A percentile compares a stretch with the other conserved stretches of the same genome.
Conservation (phyloP, 225 moss, liverwort and hornwort genomes). For the Straminergon stramineum region DNA sequence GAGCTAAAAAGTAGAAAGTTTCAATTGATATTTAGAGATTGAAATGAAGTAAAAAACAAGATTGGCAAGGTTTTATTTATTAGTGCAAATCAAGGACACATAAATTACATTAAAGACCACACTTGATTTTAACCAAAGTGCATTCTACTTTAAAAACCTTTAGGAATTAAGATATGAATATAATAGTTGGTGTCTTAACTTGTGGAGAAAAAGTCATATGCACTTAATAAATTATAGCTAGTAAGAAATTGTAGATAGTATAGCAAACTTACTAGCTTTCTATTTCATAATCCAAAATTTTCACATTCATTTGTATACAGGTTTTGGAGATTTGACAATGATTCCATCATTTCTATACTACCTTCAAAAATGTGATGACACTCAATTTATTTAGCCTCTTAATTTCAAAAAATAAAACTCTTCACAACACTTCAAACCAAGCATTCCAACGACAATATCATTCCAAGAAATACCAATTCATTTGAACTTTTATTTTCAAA, state of each 20-base stretch:
- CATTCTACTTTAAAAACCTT: fast-evolving
- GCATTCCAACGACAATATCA: background rate
- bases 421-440: background rate
- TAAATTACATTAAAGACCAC: background rate
- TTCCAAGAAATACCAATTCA: background rate
- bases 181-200: background rate
- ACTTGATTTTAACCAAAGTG: background rate
- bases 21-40: background rate
- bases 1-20: background rate
- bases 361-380: background rate
- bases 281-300: background rate
- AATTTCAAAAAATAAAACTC: background rate
- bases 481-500: background rate
- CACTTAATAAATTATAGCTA: background rate
- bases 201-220: fast-evolving
- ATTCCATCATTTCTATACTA: no score
- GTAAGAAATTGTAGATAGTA: background rate
- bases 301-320: background rate
- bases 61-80: background rate
- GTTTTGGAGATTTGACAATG: background rate
- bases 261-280: background rate
- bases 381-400: background rate
- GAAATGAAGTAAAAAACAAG: background rate
- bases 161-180: background rate
- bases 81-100: background rate